phyloP scores from a whole-genome alignment of 768 basidiomycete genomes.

The Pleurotus giganteus region DNA sequence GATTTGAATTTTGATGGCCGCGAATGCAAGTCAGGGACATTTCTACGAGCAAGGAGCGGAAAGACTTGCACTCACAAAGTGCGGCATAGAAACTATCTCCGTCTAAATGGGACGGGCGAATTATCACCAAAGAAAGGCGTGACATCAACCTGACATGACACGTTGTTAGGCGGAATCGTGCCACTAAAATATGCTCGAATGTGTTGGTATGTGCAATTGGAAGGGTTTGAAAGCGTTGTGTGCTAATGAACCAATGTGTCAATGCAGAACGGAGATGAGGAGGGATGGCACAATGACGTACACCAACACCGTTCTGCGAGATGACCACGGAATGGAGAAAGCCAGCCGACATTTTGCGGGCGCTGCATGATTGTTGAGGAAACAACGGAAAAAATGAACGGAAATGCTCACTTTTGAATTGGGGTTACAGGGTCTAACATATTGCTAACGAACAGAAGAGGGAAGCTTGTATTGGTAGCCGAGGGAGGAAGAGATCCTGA shows the following conservation, averaged over 20 bases:
- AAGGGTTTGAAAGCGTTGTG: no score
- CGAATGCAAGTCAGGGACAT: no score
- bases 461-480: slow-evolving; percentile 34
- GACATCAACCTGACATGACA: not conserved
- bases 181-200: slow-evolving; percentile 41
- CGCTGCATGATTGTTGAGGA: slow-evolving; percentile 21
- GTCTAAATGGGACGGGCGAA: not conserved
- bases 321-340: slow-evolving; percentile 37
- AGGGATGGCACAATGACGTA: no score
- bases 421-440: slow-evolving; percentile 24
- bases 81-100: no score
- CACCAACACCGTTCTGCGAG: slow-evolving; percentile 40
- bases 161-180: slow-evolving; percentile 27
- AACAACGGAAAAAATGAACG: not conserved
- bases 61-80: no score
- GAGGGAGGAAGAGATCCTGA: slow-evolving; percentile 19
- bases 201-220: slow-evolving; percentile 22
- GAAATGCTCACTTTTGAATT: not conserved
- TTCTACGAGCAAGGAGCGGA: no score
- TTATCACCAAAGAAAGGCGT: not conserved
- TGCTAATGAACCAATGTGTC: no score
- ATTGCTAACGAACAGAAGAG: slow-evolving; percentile 39
- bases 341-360: slow-evolving; percentile 33
- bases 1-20: no score
- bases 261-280: no score